Evolutionary conservation across 2,329 filamentous ascomycete species (phyloP).

Genomic region (Tolypocladium cylindrosporum): DNA sequence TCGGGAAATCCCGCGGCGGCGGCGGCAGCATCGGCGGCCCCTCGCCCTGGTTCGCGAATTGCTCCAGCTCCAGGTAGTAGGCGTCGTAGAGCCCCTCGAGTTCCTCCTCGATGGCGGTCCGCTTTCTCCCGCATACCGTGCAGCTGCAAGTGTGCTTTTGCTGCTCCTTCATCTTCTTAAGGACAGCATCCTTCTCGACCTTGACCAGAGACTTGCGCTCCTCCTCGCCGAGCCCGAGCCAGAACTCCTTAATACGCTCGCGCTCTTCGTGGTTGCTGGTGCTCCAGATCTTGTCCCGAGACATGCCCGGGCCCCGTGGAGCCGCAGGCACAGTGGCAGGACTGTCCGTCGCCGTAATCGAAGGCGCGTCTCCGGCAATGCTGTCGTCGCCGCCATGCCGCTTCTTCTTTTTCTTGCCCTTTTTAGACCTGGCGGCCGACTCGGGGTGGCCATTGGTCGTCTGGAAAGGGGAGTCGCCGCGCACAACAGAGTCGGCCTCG

Average conservation of each 20-base stretch:
- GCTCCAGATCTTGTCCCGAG: constrained; percentile 91
- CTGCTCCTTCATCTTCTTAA: constrained; percentile 99
- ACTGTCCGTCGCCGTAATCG: background rate
- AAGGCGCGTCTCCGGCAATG: constrained; percentile 7
- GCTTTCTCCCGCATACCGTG: constrained; percentile 91
- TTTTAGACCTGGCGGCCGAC: constrained; percentile 37
- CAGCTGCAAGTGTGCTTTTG: constrained; percentile 99
- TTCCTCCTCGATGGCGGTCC: constrained; percentile 95
- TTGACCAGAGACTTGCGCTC: constrained; percentile 93
- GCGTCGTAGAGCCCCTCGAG: constrained; percentile 95
- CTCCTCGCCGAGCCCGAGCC: constrained; percentile 87
- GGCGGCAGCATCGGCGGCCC: constrained; percentile 42
- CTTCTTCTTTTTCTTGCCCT: constrained; percentile 63
- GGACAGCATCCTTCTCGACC: constrained; percentile 94
- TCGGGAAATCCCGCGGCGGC: constrained; percentile 49
- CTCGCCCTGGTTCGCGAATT: constrained; percentile 81
- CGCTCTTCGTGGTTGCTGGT: constrained; percentile 89
- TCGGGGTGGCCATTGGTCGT: constrained; percentile 18
- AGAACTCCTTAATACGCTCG: constrained; percentile 96
- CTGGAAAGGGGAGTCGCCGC: constrained; percentile 15
- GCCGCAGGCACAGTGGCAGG: constrained; percentile 16
- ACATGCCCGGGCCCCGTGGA: constrained; percentile 33
- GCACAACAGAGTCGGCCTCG: constrained; percentile 30
- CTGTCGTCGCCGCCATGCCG: constrained; percentile 24
- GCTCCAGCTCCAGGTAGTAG: constrained; percentile 95